Percentiles rank a stretch among this genome's conserved stretches.
Evolutionary conservation across 805 yeast genomes (phyloP).

Genomic region (Myxozyma melibiosi): DNA sequence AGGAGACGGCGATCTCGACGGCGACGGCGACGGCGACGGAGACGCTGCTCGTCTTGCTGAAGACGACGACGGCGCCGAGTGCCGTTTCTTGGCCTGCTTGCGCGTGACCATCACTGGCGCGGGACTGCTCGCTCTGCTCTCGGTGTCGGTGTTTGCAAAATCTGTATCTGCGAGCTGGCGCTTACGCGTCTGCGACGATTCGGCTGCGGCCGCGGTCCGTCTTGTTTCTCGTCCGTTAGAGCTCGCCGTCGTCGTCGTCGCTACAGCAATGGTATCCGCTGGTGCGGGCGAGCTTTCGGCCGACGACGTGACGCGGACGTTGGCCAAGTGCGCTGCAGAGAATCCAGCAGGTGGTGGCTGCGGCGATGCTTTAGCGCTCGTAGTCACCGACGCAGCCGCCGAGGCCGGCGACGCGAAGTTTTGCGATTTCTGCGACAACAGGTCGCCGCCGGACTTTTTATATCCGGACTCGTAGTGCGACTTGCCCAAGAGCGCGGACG

Average conservation of each 20-base stretch:
- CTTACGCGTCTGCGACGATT: no score
- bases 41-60: background rate
- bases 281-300: slow-evolving; percentile 3
- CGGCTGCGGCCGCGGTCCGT: no score
- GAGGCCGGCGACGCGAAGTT: slow-evolving; percentile 22
- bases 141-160: no score
- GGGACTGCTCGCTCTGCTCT: no score
- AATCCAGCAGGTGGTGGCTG: background rate
- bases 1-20: background rate
- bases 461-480: slow-evolving; percentile 25
- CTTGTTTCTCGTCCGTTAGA: background rate
- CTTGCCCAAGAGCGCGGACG: slow-evolving; percentile 16
- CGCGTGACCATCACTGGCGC: background rate
- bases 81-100: background rate
- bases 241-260: background rate
- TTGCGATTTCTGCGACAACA: background rate
- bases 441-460: slow-evolving; percentile 19
- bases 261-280: background rate
- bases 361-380: slow-evolving; percentile 9
- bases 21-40: background rate
- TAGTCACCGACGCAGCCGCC: slow-evolving; percentile 8
- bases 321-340: background rate
- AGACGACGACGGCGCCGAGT: background rate
- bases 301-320: background rate
- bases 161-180: no score